Evolutionary conservation across 225 moss, liverwort and hornwort genomes (phyloP).

Genomic region (Marchantia paleacea): DNA sequence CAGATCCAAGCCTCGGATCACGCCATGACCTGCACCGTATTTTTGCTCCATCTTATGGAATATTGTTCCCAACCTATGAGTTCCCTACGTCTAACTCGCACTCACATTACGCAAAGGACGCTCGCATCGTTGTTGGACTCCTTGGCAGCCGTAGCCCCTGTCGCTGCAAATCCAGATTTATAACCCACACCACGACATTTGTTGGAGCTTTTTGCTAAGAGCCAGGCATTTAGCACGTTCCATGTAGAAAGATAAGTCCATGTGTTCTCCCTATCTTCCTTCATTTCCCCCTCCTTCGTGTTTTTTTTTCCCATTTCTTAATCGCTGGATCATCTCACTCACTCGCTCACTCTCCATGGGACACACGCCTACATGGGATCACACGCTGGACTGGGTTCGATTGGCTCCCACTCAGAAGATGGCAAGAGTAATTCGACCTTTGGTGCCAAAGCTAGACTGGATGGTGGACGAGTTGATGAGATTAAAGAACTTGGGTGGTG

Average conservation of each 20-base stretch:
- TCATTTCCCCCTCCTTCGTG: conserved; percentile 13
- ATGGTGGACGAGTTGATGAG: too few relatives aligned
- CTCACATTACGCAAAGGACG: background rate
- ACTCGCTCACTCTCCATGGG: background rate
- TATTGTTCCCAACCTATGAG: background rate
- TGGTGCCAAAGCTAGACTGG: too few relatives aligned
- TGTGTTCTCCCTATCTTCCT: background rate
- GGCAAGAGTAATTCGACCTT: too few relatives aligned
- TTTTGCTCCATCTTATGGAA: background rate
- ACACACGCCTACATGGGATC: conserved; percentile 6
- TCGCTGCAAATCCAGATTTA: conserved; percentile 13
- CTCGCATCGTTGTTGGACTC: background rate
- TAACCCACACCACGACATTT: conserved; percentile 7
- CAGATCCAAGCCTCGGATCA: conserved; percentile 7
- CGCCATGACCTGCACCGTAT: background rate
- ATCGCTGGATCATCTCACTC: conserved; percentile 10
- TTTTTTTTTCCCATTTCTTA: conserved; percentile 11
- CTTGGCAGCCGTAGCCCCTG: background rate
- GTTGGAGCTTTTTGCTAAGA: conserved; percentile 12
- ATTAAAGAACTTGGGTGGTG: too few relatives aligned
- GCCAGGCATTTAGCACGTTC: conserved; percentile 5
- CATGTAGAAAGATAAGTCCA: conserved; percentile 1
- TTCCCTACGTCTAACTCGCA: conserved; percentile 2
- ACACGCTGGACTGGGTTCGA: too few relatives aligned
- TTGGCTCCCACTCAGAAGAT: too few relatives aligned